Conservation (phyloP, 345 rosid species). For the Heritiera littoralis region DNA sequence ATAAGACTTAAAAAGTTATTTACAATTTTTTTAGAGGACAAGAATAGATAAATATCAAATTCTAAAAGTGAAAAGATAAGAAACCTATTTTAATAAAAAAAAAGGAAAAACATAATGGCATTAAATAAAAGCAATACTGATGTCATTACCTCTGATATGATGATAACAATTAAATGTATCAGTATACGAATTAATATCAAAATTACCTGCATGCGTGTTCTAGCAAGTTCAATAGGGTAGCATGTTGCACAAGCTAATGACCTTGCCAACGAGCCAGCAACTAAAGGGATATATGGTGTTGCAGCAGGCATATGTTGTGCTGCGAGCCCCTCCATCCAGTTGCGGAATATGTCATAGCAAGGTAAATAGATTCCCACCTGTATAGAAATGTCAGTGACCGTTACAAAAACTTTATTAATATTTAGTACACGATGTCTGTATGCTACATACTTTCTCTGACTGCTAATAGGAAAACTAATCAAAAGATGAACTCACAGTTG, state of each 20-base stretch:
- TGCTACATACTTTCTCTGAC: neutral
- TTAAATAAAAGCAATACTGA: neutral
- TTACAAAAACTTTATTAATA: neutral
- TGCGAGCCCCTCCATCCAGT: constrained; percentile 64
- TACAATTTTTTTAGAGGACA: neutral
- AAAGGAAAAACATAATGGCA: neutral
- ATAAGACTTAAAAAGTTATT: neutral
- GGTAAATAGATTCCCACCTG: constrained; percentile 98
- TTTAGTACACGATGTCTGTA: neutral
- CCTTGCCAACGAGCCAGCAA: constrained; percentile 87
- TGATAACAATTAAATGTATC: neutral
- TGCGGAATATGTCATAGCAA: constrained; percentile 85
- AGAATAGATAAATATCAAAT: neutral
- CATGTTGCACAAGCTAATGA: constrained; percentile 89
- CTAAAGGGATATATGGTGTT: constrained; percentile 60
- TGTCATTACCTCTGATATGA: neutral
- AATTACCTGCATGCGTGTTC: constrained; percentile 96
- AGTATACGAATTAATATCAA: neutral
- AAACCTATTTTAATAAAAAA: neutral
- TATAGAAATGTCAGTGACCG: constrained; percentile 1
- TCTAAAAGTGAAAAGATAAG: neutral
- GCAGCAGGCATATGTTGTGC: constrained; percentile 48
- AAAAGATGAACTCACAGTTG: constrained; percentile 55
- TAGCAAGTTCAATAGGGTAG: constrained; percentile 95
- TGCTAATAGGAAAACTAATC: neutral